A percentile compares a stretch with the other conserved stretches of the same genome.
phyloP scores from a whole-genome alignment of 2,329 filamentous ascomycete genomes.

The Allantophomopsis lycopodina region DNA sequence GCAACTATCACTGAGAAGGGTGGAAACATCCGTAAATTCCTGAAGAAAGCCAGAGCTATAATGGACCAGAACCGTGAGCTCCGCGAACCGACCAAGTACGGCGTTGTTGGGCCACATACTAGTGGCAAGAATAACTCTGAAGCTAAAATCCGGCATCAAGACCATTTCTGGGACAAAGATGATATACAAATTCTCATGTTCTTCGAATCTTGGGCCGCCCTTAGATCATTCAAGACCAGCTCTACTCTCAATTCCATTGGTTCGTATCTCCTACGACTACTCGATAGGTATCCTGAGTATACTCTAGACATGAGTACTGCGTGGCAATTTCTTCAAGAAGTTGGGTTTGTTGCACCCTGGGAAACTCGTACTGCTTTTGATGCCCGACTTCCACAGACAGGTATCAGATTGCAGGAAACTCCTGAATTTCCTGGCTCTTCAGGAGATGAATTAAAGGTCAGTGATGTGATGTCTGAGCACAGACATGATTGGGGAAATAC shows the following conservation, averaged over 20 bases:
- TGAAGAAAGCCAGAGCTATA: slow-evolving; percentile 30
- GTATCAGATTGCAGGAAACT: slow-evolving; percentile 10
- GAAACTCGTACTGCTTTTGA: slow-evolving; percentile 54
- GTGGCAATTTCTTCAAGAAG: slow-evolving; percentile 61
- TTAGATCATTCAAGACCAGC: slow-evolving; percentile 33
- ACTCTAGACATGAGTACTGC: slow-evolving; percentile 30
- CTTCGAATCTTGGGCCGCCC: slow-evolving; percentile 53
- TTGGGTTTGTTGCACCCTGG: slow-evolving; percentile 58
- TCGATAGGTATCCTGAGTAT: slow-evolving; percentile 43
- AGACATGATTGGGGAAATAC: slow-evolving; percentile 46
- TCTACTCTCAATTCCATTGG: slow-evolving; percentile 47
- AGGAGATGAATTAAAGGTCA: slow-evolving; percentile 25
- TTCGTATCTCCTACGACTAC: slow-evolving; percentile 46
- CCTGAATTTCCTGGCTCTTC: no score
- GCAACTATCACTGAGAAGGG: background rate
- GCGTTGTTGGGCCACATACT: slow-evolving; percentile 28
- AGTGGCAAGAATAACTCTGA: slow-evolving; percentile 5
- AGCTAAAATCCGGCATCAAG: slow-evolving; percentile 3
- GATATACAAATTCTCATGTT: slow-evolving; percentile 35
- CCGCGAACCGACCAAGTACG: slow-evolving; percentile 34
- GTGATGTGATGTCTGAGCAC: slow-evolving; percentile 33
- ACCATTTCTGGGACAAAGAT: background rate
- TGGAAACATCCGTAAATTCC: slow-evolving; percentile 14
- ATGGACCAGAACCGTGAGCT: slow-evolving; percentile 36
- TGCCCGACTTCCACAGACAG: slow-evolving; percentile 36